Evolutionary conservation across 176 grass and related monocot species (phyloP).

Genomic region (Chloris gayana): DNA sequence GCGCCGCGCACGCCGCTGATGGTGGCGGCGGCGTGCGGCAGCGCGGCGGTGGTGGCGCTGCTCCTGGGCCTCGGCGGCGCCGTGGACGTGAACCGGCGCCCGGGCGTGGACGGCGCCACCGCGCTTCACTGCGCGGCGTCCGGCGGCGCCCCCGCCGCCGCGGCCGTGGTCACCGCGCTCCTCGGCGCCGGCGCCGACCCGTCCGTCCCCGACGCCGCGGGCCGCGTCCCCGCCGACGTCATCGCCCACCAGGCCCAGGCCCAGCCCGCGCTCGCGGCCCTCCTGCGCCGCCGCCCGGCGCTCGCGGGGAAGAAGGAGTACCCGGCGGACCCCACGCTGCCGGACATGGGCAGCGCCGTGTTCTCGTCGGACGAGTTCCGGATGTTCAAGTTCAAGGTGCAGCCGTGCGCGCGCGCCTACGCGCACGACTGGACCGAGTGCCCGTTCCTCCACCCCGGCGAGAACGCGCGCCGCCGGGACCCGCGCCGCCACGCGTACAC

Average conservation of each 20-base stretch:
- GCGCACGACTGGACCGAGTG: slow-evolving; percentile 86
- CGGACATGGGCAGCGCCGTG: slow-evolving; percentile 55
- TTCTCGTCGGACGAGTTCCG: slow-evolving; percentile 72
- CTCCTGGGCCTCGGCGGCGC: neutral
- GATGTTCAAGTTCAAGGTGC: slow-evolving; percentile 75
- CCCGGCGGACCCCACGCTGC: slow-evolving; percentile 67
- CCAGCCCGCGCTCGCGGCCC: slow-evolving; percentile 16
- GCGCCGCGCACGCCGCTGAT: slow-evolving; percentile 70
- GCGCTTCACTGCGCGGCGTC: neutral
- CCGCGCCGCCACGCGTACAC: slow-evolving; percentile 65
- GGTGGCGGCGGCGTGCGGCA: slow-evolving; percentile 74
- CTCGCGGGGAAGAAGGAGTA: slow-evolving; percentile 54
- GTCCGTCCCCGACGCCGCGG: neutral
- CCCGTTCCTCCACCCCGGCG: slow-evolving; percentile 71
- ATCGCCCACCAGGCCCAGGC: slow-evolving; percentile 9
- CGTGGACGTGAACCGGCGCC: neutral
- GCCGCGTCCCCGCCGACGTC: slow-evolving; percentile 42
- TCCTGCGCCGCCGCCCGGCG: slow-evolving; percentile 17
- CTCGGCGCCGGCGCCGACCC: slow-evolving; percentile 62
- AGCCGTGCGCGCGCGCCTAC: slow-evolving; percentile 66
- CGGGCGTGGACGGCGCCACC: neutral
- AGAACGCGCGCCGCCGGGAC: slow-evolving; percentile 34
- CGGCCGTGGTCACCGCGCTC: slow-evolving; percentile 52
- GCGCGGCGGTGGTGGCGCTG: slow-evolving; percentile 4
- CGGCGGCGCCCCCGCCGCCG: slow-evolving; percentile 33